phyloP scores from a whole-genome alignment of 2,329 filamentous ascomycete species.

The Arthrobotrys musiformis region DNA sequence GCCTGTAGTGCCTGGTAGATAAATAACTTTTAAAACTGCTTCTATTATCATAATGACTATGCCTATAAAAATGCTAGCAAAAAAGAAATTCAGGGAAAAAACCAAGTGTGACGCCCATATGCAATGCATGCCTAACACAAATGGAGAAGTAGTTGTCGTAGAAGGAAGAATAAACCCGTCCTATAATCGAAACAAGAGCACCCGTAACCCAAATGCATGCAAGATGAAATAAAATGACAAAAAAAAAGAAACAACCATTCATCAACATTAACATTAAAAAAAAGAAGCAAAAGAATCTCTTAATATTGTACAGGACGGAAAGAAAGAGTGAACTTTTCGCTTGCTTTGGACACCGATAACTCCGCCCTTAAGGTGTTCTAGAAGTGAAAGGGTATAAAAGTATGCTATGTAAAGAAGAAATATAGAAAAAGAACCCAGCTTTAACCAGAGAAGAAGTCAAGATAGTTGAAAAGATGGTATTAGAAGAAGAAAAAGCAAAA shows the following conservation, averaged over 20 bases:
- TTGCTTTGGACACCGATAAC: conserved; percentile 52
- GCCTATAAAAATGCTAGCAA: not conserved
- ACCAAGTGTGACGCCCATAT: not conserved
- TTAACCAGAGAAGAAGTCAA: conserved; percentile 45
- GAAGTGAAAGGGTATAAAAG: conserved; percentile 50
- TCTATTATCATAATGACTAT: not conserved
- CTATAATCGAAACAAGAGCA: conserved; percentile 19
- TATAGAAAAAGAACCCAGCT: conserved; percentile 55
- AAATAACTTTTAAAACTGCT: not conserved
- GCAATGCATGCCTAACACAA: conserved; percentile 14
- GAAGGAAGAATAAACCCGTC: conserved; percentile 13
- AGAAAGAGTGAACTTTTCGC: conserved; percentile 50
- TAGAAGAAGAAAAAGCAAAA: conserved; percentile 55
- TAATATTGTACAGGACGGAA: conserved; percentile 52
- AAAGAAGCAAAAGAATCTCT: conserved; percentile 47
- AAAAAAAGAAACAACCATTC: conserved; percentile 27
- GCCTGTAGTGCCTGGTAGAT: not conserved
- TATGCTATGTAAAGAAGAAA: conserved; percentile 56
- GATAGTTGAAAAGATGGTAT: conserved; percentile 23
- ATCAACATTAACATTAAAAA: conserved; percentile 42
- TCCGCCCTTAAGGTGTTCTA: conserved; percentile 47
- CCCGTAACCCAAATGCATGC: conserved; percentile 24
- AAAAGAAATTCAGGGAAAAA: not conserved
- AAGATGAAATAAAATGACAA: conserved; percentile 12
- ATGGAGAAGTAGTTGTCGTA: conserved; percentile 1